Percentiles rank a stretch among this genome's conserved stretches.
phyloP scores from a whole-genome alignment of 2,329 filamentous ascomycete species.

The Ceratocystis smalleyi region DNA sequence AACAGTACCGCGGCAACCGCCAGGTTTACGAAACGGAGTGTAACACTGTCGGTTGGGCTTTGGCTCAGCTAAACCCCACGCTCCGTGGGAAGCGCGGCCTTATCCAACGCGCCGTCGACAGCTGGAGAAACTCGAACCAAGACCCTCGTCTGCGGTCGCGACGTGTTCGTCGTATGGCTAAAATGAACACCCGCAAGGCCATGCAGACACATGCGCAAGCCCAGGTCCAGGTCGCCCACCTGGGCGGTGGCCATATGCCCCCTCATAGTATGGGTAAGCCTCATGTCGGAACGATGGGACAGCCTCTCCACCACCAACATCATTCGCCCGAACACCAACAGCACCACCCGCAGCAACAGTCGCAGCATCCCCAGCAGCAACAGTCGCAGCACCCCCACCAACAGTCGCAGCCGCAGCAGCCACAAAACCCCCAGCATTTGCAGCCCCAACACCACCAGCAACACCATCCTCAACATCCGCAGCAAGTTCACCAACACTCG shows the following conservation, averaged over 20 bases:
- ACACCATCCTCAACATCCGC: slow-evolving; percentile 14
- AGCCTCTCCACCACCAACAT: slow-evolving; percentile 52
- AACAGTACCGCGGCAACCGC: slow-evolving; percentile 90
- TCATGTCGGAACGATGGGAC: slow-evolving; percentile 50
- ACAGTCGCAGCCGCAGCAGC: slow-evolving; percentile 9
- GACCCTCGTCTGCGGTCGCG: slow-evolving; percentile 81
- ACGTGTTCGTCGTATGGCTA: slow-evolving; percentile 85
- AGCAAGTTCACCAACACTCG: slow-evolving; percentile 12
- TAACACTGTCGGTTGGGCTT: slow-evolving; percentile 98
- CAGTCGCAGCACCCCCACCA: slow-evolving; percentile 12
- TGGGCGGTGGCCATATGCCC: slow-evolving; percentile 45
- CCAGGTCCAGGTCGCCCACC: slow-evolving; percentile 20
- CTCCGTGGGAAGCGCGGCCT: slow-evolving; percentile 85
- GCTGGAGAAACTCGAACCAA: slow-evolving; percentile 98
- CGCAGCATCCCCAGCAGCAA: slow-evolving; percentile 12
- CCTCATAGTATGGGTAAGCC: slow-evolving; percentile 48
- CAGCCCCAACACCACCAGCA: slow-evolving; percentile 23
- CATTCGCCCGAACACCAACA: slow-evolving; percentile 44
- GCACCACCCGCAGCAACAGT: slow-evolving; percentile 26
- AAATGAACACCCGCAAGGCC: slow-evolving; percentile 77
- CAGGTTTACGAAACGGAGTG: slow-evolving; percentile 96
- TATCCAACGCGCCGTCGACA: slow-evolving; percentile 93
- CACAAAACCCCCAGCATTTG: slow-evolving; percentile 21
- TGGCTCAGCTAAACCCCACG: slow-evolving; percentile 82
- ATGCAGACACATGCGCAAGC: slow-evolving; percentile 42